Base-by-base conservation (phyloP, 2,329 filamentous ascomycete species). In the Aspergillus pseudoglaucus region DNA sequence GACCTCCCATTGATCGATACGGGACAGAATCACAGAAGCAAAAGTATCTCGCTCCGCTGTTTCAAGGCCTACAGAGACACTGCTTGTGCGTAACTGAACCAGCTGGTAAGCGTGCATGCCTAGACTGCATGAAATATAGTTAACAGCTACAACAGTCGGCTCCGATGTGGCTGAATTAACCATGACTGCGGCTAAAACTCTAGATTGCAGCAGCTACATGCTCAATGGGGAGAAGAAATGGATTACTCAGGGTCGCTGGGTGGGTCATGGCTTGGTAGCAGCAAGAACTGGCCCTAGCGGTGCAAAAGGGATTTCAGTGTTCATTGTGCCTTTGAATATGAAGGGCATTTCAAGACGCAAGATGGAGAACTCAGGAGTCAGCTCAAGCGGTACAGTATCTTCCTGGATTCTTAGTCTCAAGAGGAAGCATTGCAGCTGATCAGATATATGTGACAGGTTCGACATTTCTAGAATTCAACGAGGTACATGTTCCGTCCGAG, bases 201-300 rank as follows among this genome's bases (percentile, higher is more conserved):
- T 80, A 3, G 84, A 87, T 59, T 85, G 85, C 41, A 81, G 82
- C 64, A 76, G 82, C 66, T 89, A 85, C 64, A 74, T 76, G 52
- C 73, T 79, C 43, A 59, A 57, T 42, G 85, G 86, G 43, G 85
- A 81, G 47, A 90, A 90, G 77, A 90, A 89, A 69, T 87, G 85
- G 85, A 87, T 87, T 59, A 88, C 85, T 32, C 87, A 87, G 64
- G 86, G 84, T 43, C 80, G 82, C 52, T 89, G 81, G 69, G 79
- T 72, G 52, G 85, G 90, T 65, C 89, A 89, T 71, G 90, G 90
- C 59, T 83, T 90, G 44, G 42, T 49, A 2, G 53, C 52, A 15
- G 53, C 51, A 18, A 46, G 53, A 9, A 84, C 82, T 0, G 87
- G 82, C 23, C 86, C 86, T 58, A 81, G 80, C 65, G 90, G 85